Conservation (phyloP, 75 land plant species). For the Azolla pinnata region DNA sequence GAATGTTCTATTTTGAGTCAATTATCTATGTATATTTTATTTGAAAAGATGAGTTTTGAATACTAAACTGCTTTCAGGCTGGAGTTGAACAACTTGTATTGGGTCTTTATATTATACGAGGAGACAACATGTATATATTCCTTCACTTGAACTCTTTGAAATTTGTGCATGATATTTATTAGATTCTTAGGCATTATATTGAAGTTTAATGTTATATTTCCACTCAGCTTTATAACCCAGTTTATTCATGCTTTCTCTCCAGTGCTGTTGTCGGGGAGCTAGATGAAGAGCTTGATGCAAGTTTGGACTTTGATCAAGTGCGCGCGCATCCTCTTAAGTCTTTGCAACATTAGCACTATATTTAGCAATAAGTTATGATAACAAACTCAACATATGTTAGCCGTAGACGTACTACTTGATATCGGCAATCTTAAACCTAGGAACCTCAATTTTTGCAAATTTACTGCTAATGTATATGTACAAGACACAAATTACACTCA, state of each 20-base stretch:
- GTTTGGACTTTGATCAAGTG: constrained; percentile 52
- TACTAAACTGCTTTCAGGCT: constrained; percentile 58
- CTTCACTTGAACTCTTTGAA: background rate
- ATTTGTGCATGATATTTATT: background rate
- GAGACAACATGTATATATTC: constrained; percentile 82
- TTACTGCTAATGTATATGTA: too few species aligned
- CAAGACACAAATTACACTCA: too few species aligned
- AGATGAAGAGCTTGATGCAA: constrained; percentile 85
- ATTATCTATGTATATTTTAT: too few species aligned
- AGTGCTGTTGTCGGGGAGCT: constrained; percentile 94
- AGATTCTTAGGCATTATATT: background rate
- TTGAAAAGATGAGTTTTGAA: too few species aligned
- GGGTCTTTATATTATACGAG: constrained; percentile 95
- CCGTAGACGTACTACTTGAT: too few species aligned
- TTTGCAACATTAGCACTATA: constrained; percentile 78
- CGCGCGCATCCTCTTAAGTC: constrained; percentile 95
- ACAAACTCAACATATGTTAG: too few species aligned
- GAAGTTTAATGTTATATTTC: background rate
- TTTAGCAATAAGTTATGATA: too few species aligned
- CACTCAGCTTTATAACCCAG: too few species aligned
- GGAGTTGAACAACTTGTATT: constrained; percentile 96
- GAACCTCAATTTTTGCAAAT: too few species aligned
- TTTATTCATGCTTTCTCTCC: constrained; percentile 3
- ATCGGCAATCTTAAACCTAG: too few species aligned
- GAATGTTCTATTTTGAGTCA: too few species aligned